Evolutionary conservation across 2,329 filamentous ascomycete species (phyloP).

Genomic region (Xylariaceae sp.): DNA sequence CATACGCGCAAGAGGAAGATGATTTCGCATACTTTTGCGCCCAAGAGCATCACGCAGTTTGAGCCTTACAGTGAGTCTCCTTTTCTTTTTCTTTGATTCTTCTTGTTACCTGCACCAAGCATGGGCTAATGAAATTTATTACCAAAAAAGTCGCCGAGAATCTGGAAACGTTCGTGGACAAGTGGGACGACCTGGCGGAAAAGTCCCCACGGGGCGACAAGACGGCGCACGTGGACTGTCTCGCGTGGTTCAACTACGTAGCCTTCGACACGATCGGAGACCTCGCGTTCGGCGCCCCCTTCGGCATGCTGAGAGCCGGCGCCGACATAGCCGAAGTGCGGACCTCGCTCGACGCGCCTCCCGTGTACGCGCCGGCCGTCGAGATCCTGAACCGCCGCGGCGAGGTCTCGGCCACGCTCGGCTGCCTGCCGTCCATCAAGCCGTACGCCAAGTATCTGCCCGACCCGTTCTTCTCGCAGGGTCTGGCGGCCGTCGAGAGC

Average conservation of each 20-base stretch:
- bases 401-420: constrained; percentile 77
- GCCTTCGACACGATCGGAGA: constrained; percentile 51
- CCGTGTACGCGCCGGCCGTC: constrained; percentile 71
- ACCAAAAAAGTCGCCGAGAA: constrained; percentile 61
- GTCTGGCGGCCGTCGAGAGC: constrained; percentile 68
- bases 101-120: background rate
- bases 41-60: constrained; percentile 76
- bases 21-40: constrained; percentile 78
- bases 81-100: background rate
- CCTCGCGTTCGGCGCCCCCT: constrained; percentile 68
- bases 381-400: constrained; percentile 84
- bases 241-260: constrained; percentile 75
- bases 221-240: constrained; percentile 62
- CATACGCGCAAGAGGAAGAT: constrained; percentile 88
- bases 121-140: constrained; percentile 1
- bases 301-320: constrained; percentile 76
- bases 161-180: constrained; percentile 64
- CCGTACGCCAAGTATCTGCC: constrained; percentile 76
- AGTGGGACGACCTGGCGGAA: constrained; percentile 61
- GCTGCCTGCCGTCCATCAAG: constrained; percentile 67
- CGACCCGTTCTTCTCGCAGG: constrained; percentile 74
- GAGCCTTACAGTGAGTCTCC: constrained; percentile 64
- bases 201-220: constrained; percentile 41
- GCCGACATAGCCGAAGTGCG: constrained; percentile 72
- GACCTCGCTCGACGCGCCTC: constrained; percentile 51